A percentile compares a stretch with the other conserved stretches of the same genome.
phyloP scores from a whole-genome alignment of 495 filamentous ascomycete genomes.

The Hyaloscypha variabilis region DNA sequence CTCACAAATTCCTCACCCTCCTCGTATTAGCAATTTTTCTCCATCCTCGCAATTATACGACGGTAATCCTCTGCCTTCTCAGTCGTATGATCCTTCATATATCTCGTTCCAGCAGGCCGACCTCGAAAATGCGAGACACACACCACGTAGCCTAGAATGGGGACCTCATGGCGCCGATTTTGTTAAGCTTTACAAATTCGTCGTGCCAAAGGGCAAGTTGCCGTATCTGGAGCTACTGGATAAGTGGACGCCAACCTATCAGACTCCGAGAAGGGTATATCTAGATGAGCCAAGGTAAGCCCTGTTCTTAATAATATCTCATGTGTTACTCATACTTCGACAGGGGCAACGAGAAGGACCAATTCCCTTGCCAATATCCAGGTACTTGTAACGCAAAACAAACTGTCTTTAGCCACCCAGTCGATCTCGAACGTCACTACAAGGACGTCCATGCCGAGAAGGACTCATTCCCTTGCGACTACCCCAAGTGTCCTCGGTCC shows the following conservation, averaged over 20 bases:
- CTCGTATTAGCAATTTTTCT: no score
- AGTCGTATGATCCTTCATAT: neutral
- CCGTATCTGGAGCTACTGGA: constrained; percentile 21
- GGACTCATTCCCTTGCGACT: constrained; percentile 36
- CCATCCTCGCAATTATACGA: no score
- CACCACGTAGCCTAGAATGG: constrained; percentile 21
- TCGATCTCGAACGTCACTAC: constrained; percentile 51
- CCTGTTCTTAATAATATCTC: neutral
- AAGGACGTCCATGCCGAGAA: constrained; percentile 44
- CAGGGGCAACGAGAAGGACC: constrained; percentile 1
- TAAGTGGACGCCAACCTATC: neutral
- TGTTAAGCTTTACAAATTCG: constrained; percentile 24
- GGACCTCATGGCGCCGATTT: neutral
- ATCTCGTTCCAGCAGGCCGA: neutral
- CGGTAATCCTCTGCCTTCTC: no score
- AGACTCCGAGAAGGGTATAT: constrained; percentile 23
- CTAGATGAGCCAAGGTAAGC: constrained; percentile 20
- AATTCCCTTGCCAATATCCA: constrained; percentile 40
- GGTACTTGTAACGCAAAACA: constrained; percentile 11
- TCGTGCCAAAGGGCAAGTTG: constrained; percentile 22
- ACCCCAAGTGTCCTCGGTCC: constrained; percentile 15
- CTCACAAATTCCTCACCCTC: no score
- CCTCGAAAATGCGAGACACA: constrained; percentile 3
- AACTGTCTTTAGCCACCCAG: constrained; percentile 42
- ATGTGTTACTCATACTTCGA: constrained; percentile 4